Evolutionary conservation across 129 eudicot species (phyloP).

Genomic region (Heracleum sosnowskyi): DNA sequence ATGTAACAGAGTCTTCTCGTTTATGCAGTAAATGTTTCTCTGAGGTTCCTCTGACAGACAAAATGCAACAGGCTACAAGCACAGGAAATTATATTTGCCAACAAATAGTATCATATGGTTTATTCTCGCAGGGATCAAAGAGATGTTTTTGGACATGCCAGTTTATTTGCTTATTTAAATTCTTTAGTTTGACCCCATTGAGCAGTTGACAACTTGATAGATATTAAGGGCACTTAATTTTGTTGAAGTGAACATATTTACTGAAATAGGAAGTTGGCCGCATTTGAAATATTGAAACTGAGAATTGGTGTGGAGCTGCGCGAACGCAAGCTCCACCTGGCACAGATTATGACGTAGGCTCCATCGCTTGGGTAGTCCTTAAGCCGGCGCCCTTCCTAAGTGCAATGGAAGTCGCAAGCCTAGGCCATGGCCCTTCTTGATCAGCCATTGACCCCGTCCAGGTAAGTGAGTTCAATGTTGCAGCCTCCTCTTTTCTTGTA

Average conservation of each 20-base stretch:
- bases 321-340: constrained; percentile 48
- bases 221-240: too few species aligned
- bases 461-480: not conserved
- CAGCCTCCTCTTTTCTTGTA: not conserved
- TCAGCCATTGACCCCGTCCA: constrained; percentile 12
- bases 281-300: not conserved
- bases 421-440: constrained; percentile 7
- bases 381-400: not conserved
- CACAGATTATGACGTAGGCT: constrained; percentile 53
- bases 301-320: constrained; percentile 30
- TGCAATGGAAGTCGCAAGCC: constrained; percentile 10
- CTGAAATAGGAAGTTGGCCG: too few species aligned
- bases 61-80: too few species aligned
- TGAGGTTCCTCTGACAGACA: too few species aligned
- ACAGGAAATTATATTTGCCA: too few species aligned
- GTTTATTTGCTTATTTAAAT: too few species aligned
- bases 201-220: too few species aligned
- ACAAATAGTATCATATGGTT: too few species aligned
- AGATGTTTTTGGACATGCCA: too few species aligned
- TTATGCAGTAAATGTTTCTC: not conserved
- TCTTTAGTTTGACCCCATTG: too few species aligned
- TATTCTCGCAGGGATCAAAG: too few species aligned
- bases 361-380: constrained; percentile 19
- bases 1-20: constrained; percentile 36
- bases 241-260: too few species aligned